phyloP scores from a whole-genome alignment of 257 asterid species.

The Anisodus acutangulus region DNA sequence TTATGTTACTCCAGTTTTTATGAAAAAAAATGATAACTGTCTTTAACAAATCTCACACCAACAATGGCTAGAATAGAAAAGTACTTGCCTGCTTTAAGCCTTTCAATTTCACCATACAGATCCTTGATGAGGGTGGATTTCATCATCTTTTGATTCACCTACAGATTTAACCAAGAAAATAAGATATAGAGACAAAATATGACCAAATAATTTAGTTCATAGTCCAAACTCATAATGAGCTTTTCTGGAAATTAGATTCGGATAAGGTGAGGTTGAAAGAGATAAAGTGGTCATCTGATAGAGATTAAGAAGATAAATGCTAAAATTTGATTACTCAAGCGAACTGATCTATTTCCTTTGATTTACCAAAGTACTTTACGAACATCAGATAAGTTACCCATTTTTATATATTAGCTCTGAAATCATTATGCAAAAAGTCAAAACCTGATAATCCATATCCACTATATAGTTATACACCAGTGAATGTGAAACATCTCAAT shows the following conservation, averaged over 20 bases:
- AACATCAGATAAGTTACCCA: background rate
- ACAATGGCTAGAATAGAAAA: background rate
- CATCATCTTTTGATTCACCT: slow-evolving; percentile 89
- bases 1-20: background rate
- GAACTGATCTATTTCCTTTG: background rate
- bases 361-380: too few species aligned
- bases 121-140: slow-evolving; percentile 27
- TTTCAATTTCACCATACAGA: slow-evolving; percentile 19
- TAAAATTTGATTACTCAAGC: background rate
- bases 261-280: slow-evolving; percentile 5
- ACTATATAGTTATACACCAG: background rate
- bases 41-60: background rate
- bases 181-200: background rate
- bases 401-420: background rate
- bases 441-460: background rate
- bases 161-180: slow-evolving; percentile 23
- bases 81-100: slow-evolving; percentile 12
- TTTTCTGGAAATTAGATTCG: background rate
- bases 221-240: background rate
- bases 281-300: background rate
- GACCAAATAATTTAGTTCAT: background rate
- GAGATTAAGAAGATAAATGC: background rate
- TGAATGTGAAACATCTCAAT: slow-evolving; percentile 12
- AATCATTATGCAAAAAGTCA: slow-evolving; percentile 13
- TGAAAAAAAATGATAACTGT: background rate